Evolutionary conservation across 2,329 filamentous ascomycete species (phyloP), one percentile per base, ranked within the genome.

Genomic region (Alternaria longipes): DNA sequence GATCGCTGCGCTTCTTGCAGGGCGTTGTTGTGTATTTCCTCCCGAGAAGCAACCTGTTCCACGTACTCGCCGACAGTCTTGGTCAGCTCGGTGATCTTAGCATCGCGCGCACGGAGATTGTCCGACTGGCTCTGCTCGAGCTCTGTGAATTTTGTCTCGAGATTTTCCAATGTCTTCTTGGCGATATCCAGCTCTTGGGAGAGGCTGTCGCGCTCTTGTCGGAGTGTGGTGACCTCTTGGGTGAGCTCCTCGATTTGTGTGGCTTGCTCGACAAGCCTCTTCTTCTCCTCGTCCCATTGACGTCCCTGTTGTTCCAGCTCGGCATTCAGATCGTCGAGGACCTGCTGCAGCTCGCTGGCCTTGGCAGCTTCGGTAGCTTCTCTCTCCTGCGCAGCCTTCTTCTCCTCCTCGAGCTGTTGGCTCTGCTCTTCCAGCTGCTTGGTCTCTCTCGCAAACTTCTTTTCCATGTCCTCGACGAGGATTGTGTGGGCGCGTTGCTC

Each of bases 231-330:
- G 2, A 77, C 51, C 45, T 77, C 66, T 1, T 61, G 61, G 14
- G 62, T 72, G 38, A 79, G 66, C 3, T 59, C 58, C 12, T 73
- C 71, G 32, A 78, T 74, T 40, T 73, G 64, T 0, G 61, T 49
- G 18, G 74, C 65, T 56, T 78, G 76, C 42, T 78, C 74, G 0
- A 64, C 66, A n/a, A 77, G 68, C 60, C 72, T 74, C 65, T 74
- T 72, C 70, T 76, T 78, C 34, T 79, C 75, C 16, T 69, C 69
- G 46, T 77, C 74, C 75, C 75, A 79, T 54, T 79, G 65, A 8
- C 61, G 66, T 41, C 74, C 75, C 47, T 78, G 75, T 28, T 72
- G 65, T 51, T 78, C 75, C 11, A 79, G 72, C 52, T 79, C 76
- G 8, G 66, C 68, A 56, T 73, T 76, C 54, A 79, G 67, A 20